phyloP scores from a whole-genome alignment of 1,139 yeast genomes.

The Magnusiomyces magnusii region DNA sequence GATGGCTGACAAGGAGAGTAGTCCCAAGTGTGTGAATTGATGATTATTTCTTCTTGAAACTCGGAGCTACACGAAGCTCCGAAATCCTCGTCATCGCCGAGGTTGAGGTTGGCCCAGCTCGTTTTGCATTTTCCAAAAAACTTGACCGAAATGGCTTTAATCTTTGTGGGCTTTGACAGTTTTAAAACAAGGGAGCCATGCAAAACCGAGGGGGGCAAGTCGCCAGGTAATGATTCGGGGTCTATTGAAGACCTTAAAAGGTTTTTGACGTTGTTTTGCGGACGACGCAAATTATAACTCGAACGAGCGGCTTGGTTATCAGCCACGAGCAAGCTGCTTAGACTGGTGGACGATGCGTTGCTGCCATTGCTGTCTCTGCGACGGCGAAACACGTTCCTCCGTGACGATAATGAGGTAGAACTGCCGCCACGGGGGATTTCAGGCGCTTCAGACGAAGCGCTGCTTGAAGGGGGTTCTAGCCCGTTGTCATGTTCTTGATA shows the following conservation, averaged over 20 bases:
- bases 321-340: neutral
- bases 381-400: neutral
- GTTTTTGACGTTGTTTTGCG: neutral
- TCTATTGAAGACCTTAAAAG: constrained; percentile 7
- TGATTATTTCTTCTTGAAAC: constrained; percentile 28
- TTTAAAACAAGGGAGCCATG: constrained; percentile 70
- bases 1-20: constrained; percentile 23
- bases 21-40: constrained; percentile 34
- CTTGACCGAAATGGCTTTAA: constrained; percentile 52
- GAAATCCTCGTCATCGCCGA: constrained; percentile 12
- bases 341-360: neutral
- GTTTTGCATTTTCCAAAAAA: constrained; percentile 68
- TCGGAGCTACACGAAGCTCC: constrained; percentile 22
- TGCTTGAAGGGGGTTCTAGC: neutral
- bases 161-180: constrained; percentile 61
- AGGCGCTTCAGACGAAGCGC: neutral
- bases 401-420: neutral
- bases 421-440: neutral
- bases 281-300: neutral
- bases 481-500: constrained; percentile 22
- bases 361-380: neutral
- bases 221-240: constrained; percentile 21
- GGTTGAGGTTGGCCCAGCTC: constrained; percentile 64
- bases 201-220: constrained; percentile 63
- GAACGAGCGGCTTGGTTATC: neutral